These are phyloP conservation scores for Candida xiaguanensis DNA, from an alignment of 805 yeast genomes.

Conservation along the genomic window DNA sequence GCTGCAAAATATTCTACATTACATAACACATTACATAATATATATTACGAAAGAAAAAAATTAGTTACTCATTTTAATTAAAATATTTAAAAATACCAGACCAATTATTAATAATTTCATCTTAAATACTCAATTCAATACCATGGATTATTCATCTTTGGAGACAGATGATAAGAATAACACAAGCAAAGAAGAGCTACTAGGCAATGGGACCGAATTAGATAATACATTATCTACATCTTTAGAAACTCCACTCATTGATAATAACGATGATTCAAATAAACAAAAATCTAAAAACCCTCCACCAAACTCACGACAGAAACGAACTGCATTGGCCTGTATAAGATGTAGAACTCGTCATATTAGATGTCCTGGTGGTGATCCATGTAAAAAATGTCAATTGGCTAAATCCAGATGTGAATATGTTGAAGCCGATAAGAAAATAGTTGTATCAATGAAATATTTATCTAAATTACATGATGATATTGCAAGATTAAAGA, in stretches of 20 bases:
- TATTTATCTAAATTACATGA: conserved; percentile 66
- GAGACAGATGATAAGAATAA: background rate
- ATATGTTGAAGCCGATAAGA: conserved; percentile 67
- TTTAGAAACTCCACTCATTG: background rate
- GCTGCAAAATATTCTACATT: background rate
- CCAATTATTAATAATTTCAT: background rate
- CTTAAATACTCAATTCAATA: background rate
- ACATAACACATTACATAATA: background rate
- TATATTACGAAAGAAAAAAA: background rate
- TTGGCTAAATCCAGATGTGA: conserved; percentile 59
- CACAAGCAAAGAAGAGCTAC: background rate
- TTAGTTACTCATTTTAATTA: background rate
- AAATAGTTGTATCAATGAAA: conserved; percentile 68
- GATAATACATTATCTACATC: background rate
- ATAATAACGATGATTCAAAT: background rate
- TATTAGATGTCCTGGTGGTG: conserved; percentile 74
- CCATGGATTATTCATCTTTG: background rate
- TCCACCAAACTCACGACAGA: conserved; percentile 14
- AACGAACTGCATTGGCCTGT: conserved; percentile 46
- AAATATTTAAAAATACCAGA: too few species aligned
- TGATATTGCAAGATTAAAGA: conserved; percentile 60
- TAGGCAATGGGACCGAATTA: background rate
- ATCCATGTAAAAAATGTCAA: conserved; percentile 64
- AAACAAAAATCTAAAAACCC: background rate
- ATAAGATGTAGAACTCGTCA: conserved; percentile 68